Evolutionary conservation across 331 rosid genomes (phyloP), one percentile per base, ranked within the genome.

Genomic region (Ulmus americana): DNA sequence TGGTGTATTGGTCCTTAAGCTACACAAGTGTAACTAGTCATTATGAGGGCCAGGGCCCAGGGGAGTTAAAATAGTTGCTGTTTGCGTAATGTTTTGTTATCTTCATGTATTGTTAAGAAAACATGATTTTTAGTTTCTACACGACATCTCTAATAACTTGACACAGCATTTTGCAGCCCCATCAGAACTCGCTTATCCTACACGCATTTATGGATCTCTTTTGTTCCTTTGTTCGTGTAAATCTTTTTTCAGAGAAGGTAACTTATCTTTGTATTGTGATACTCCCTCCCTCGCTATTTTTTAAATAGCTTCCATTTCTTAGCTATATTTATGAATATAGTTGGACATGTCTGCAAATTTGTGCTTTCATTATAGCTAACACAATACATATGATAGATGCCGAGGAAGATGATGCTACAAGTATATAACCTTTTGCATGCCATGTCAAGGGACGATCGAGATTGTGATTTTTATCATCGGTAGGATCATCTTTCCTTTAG

Each of bases 401-500:
- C 98, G 39, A 92, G 98, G 87, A 92, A 89, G 81, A 89, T 92
- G 98, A 80, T 92, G 85, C 83, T 92, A 68, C 98, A 89, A 76
- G 76, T 82, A 61, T 92, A 89, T 78, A 92, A 92, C 77, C 84
- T 92, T 75, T 79, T 87, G 65, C 91, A 92, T 64, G 96, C 95
- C 60, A 75, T 89, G 85, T 83, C 97, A 74, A 85, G 87, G 74
- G 87, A 80, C 18, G 97, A 89, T 61, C 88, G 86, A 47, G 98
- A 92, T 77, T 92, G 97, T 83, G 98, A 92, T 80, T 87, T 89
- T 81, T 92, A 92, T 84, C 97, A 92, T 73, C 88, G 97, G 98
- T 92, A 80, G 44, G 86, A 61, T 50, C 39, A 57, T 15, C 22
- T 52, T 72, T 69, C 46, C 55, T 44, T 72, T 64, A n/a, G 67